These are phyloP conservation scores for Lipomyces chichibuensis DNA, from an alignment of 805 yeast species.

Conservation along the genomic window DNA sequence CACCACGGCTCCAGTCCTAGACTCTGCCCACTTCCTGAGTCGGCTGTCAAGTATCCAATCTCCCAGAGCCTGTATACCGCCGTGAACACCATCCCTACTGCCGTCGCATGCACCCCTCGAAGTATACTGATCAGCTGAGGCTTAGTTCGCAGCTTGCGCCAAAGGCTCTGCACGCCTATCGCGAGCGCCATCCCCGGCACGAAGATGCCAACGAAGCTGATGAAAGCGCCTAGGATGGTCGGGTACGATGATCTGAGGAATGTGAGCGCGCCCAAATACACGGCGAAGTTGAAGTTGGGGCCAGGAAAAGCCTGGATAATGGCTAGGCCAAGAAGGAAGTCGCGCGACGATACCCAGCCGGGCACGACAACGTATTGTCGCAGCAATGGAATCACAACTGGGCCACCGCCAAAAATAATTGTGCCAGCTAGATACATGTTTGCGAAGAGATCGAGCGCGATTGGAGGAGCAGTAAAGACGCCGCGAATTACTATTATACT, in stretches of 20 bases:
- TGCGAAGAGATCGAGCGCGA: conserved; percentile 13
- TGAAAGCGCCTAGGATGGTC: conserved; percentile 17
- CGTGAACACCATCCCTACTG: conserved; percentile 21
- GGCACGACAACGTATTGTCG: conserved; percentile 24
- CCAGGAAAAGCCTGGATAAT: conserved; percentile 31
- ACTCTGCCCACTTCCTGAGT: conserved; percentile 11
- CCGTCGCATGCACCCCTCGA: conserved; percentile 23
- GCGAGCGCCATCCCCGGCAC: conserved; percentile 22
- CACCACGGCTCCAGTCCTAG: conserved; percentile 28
- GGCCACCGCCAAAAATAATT: conserved; percentile 31
- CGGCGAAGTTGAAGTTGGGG: conserved; percentile 28
- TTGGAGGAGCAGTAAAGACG: not conserved
- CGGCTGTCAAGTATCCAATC: conserved; percentile 13
- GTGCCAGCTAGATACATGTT: conserved; percentile 26
- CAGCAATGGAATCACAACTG: conserved; percentile 27
- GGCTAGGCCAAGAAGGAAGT: conserved; percentile 26
- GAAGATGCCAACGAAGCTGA: conserved; percentile 19
- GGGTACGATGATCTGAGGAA: conserved; percentile 5
- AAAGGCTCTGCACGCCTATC: conserved; percentile 18
- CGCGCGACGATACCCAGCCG: conserved; percentile 30
- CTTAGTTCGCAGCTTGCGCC: conserved; percentile 16
- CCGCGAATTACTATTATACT: conserved; percentile 1
- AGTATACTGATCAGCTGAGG: conserved; percentile 11
- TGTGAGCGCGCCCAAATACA: conserved; percentile 26
- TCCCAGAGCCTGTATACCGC: conserved; percentile 28